Evolutionary conservation across 1,139 yeast genomes (phyloP).

Genomic region (Hanseniaspora sp.): DNA sequence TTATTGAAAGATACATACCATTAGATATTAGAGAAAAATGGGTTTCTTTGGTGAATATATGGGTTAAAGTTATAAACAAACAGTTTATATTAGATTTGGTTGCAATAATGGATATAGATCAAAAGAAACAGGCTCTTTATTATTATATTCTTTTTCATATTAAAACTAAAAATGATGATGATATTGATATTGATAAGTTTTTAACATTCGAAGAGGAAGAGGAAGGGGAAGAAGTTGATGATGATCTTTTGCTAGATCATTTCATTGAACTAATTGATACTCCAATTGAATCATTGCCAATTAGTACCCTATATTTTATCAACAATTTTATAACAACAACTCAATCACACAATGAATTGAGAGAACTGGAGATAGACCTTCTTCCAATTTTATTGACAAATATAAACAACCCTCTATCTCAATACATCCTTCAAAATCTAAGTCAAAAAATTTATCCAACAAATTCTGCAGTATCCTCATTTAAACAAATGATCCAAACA

Average conservation of each 20-base stretch:
- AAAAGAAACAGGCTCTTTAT: background rate
- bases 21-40: constrained; percentile 5
- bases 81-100: background rate
- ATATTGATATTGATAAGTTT: background rate
- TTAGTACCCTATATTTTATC: background rate
- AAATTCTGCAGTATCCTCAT: background rate
- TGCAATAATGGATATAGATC: background rate
- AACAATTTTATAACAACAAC: background rate
- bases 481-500: background rate
- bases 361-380: constrained; percentile 4
- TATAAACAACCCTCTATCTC: constrained; percentile 3
- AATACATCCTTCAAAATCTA: background rate
- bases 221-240: background rate
- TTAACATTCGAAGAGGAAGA: constrained; percentile 9
- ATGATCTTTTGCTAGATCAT: background rate
- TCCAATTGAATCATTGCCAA: background rate
- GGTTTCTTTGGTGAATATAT: background rate
- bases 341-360: background rate
- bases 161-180: no score
- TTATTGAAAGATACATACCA: background rate
- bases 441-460: background rate
- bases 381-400: constrained; percentile 6
- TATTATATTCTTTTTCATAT: constrained; percentile 8
- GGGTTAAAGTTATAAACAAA: background rate
- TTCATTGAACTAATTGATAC: background rate